These are phyloP conservation scores for Calamus simplicifolius DNA, from an alignment of 176 grass and related monocot species.

Conservation along the genomic window DNA sequence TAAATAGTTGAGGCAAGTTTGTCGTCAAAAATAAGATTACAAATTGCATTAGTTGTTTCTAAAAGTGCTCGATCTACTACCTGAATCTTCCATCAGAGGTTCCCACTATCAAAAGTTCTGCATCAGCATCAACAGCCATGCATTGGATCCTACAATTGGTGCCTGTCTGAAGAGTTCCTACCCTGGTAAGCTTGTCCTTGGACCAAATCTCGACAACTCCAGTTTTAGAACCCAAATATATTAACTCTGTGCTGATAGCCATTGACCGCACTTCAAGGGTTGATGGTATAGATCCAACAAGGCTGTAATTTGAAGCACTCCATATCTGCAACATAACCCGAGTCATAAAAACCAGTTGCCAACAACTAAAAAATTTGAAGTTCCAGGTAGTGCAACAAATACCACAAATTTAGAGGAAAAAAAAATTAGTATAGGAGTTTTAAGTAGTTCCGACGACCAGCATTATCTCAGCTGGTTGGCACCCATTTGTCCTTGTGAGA, in stretches of 20 bases:
- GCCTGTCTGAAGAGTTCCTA: conserved; percentile 51
- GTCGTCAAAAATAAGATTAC: not conserved
- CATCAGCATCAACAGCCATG: conserved; percentile 62
- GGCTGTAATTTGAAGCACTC: conserved; percentile 43
- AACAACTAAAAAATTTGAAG: not conserved
- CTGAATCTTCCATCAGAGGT: conserved; percentile 56
- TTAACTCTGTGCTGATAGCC: conserved; percentile 40
- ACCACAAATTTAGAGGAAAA: no score
- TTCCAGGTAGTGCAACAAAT: not conserved
- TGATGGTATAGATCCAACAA: conserved; percentile 45
- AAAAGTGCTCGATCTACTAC: conserved; percentile 3
- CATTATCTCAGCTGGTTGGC: no score
- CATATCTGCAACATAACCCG: conserved; percentile 29
- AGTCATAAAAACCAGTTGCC: not conserved
- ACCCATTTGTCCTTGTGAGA: no score
- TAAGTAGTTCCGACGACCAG: no score
- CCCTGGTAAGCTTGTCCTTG: conserved; percentile 47
- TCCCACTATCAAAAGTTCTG: conserved; percentile 45
- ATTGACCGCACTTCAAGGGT: conserved; percentile 36
- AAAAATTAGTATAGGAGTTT: no score
- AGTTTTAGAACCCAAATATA: conserved; percentile 40
- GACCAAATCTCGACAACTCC: conserved; percentile 68
- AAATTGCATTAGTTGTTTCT: not conserved
- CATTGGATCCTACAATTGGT: conserved; percentile 42
- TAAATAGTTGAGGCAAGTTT: not conserved